These are phyloP conservation scores for Cruciata laevipes DNA, from an alignment of 257 asterid genomes.

Conservation along the genomic window DNA sequence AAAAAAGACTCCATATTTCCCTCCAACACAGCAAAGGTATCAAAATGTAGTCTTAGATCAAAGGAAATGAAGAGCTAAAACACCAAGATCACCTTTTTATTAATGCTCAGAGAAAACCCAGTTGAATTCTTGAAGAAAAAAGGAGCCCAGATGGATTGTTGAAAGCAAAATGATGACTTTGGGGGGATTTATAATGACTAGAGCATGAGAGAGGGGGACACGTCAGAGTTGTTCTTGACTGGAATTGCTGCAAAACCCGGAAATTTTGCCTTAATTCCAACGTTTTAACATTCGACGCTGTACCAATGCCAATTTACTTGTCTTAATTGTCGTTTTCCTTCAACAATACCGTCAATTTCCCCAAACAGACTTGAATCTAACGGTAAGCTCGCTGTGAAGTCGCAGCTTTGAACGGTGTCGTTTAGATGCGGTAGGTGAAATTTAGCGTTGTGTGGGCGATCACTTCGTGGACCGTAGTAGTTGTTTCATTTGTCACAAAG, in stretches of 20 bases:
- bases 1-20: slow-evolving; percentile 16
- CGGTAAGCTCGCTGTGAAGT: slow-evolving; percentile 33
- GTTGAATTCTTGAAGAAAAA: background rate
- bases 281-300: slow-evolving; percentile 31
- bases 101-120: slow-evolving; percentile 2
- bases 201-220: slow-evolving; percentile 21
- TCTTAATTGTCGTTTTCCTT: slow-evolving; percentile 13
- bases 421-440: slow-evolving; percentile 18
- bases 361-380: slow-evolving; percentile 23
- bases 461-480: background rate
- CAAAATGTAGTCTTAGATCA: background rate
- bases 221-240: slow-evolving; percentile 31
- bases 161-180: slow-evolving; percentile 7
- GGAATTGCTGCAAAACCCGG: slow-evolving; percentile 16
- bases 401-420: slow-evolving; percentile 22
- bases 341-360: slow-evolving; percentile 18
- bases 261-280: slow-evolving; percentile 45
- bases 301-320: background rate
- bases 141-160: slow-evolving; percentile 13
- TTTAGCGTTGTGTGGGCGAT: background rate
- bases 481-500: too few relatives aligned
- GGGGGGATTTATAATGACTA: slow-evolving; percentile 1
- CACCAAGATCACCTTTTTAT: slow-evolving; percentile 15
- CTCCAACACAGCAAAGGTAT: slow-evolving; percentile 6
- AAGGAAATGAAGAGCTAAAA: slow-evolving; percentile 1